Conservation (phyloP, 352 stramenopile species). For the Pelagophyceae sp. region DNA sequence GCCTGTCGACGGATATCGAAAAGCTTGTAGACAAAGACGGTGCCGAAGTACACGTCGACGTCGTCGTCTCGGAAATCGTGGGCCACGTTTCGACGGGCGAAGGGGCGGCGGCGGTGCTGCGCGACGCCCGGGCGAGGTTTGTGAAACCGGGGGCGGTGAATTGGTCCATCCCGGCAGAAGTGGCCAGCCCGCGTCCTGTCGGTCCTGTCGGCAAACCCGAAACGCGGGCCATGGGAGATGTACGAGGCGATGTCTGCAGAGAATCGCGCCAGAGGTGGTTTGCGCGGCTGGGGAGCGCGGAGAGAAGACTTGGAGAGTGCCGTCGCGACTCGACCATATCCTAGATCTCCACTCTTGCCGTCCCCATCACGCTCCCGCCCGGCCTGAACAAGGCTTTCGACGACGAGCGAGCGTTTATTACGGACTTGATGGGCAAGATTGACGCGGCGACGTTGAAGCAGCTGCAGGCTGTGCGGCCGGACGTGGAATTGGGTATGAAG, state of each 20-base stretch:
- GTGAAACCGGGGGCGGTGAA: neutral
- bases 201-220: too few species aligned
- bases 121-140: neutral
- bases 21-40: neutral
- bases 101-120: neutral
- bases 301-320: too few species aligned
- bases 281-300: too few species aligned
- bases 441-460: neutral
- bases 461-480: neutral
- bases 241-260: too few species aligned
- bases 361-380: neutral
- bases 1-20: neutral
- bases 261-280: too few species aligned
- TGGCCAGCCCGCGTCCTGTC: too few species aligned
- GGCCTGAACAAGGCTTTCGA: neutral
- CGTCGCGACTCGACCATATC: too few species aligned
- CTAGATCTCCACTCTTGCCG: neutral
- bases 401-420: neutral
- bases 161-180: neutral
- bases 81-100: neutral
- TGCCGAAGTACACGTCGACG: neutral
- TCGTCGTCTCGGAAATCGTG: neutral
- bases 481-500: neutral
- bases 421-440: neutral
- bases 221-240: too few species aligned